phyloP scores from a whole-genome alignment of 805 yeast genomes.

The Peterozyma xylosa region DNA sequence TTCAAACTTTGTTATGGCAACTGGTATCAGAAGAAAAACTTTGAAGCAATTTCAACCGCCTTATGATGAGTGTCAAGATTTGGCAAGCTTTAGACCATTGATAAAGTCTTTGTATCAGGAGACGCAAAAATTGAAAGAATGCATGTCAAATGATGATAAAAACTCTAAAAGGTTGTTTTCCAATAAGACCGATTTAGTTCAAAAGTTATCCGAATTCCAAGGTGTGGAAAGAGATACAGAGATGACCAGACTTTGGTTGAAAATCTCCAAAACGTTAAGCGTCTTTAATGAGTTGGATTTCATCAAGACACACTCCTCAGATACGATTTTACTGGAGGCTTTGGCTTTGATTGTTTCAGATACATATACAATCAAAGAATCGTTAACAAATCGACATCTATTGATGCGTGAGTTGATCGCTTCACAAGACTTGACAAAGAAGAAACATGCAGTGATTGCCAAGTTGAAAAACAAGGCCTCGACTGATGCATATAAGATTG shows the following conservation, averaged over 20 bases:
- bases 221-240: conserved; percentile 50
- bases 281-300: conserved; percentile 72
- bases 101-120: conserved; percentile 67
- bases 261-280: conserved; percentile 60
- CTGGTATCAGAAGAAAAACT: conserved; percentile 83
- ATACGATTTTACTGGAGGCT: conserved; percentile 74
- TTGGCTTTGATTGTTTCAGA: conserved; percentile 59
- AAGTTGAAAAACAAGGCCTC: conserved; percentile 65
- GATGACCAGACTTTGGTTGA: conserved; percentile 73
- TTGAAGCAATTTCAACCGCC: conserved; percentile 90
- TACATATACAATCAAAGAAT: conserved; percentile 83
- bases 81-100: conserved; percentile 81
- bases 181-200: conserved; percentile 51
- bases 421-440: conserved; percentile 68
- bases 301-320: conserved; percentile 60
- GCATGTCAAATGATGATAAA: conserved; percentile 14
- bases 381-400: conserved; percentile 85
- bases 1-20: conserved; percentile 47
- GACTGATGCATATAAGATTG: conserved; percentile 81
- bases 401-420: conserved; percentile 81
- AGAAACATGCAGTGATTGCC: conserved; percentile 64
- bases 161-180: conserved; percentile 47
- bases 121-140: conserved; percentile 45
- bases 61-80: conserved; percentile 73
- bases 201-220: conserved; percentile 30